phyloP scores from a whole-genome alignment of 2,329 filamentous ascomycete species.

The Xylaria polymorpha region DNA sequence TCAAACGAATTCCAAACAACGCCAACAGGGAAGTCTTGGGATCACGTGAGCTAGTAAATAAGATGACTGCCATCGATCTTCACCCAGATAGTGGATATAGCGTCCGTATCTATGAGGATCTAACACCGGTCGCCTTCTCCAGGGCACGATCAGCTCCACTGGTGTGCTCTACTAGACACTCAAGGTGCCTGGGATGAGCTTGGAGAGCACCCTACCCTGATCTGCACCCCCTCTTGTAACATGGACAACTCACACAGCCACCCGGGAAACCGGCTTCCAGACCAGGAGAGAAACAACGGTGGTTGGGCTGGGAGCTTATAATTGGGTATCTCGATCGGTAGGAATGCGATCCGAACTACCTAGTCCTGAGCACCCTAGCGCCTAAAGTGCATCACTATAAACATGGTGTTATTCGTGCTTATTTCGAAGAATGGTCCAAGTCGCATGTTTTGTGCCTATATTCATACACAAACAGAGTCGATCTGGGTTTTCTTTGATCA shows the following conservation, averaged over 20 bases:
- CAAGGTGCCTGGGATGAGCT: not conserved
- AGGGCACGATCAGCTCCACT: not conserved
- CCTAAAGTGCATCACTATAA: not conserved
- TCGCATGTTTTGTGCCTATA: not conserved
- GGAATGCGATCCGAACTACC: conserved; percentile 4
- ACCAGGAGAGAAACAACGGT: not conserved
- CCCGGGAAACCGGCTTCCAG: conserved; percentile 1
- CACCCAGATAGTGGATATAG: not conserved
- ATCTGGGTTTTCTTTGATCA: not conserved
- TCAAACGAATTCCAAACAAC: conserved; percentile 41
- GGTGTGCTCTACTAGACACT: not conserved
- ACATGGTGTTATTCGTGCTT: not conserved
- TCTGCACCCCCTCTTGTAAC: conserved; percentile 13
- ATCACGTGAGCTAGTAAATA: conserved; percentile 23
- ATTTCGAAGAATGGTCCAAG: not conserved
- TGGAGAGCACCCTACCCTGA: not conserved
- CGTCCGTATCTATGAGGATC: not conserved
- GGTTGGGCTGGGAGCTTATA: not conserved
- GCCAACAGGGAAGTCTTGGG: not conserved
- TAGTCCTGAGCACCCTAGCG: not conserved
- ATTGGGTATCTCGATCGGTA: not conserved
- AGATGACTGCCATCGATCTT: not conserved
- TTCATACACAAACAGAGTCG: not conserved
- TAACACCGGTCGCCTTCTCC: not conserved
- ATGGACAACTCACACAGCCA: conserved; percentile 10